A percentile compares a stretch with the other conserved stretches of the same genome.
Evolutionary conservation across 805 yeast species (phyloP).

Genomic region (Metschnikowia vanudenii): DNA sequence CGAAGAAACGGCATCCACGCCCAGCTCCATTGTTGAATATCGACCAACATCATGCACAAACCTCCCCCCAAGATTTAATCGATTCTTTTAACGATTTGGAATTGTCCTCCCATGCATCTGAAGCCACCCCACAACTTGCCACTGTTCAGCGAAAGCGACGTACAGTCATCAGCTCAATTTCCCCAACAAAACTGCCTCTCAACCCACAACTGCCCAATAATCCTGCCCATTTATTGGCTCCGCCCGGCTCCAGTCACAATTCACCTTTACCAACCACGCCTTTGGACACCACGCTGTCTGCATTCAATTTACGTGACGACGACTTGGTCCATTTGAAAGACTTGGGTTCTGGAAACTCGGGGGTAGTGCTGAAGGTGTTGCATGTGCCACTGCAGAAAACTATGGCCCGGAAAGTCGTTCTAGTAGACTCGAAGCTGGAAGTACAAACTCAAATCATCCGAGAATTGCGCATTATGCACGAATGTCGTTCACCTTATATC

Average conservation of each 20-base stretch:
- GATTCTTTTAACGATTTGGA: conserved; percentile 11
- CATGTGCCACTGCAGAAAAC: conserved; percentile 85
- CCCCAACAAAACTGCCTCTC: conserved; percentile 33
- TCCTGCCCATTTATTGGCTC: not conserved
- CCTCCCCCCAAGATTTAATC: conserved; percentile 10
- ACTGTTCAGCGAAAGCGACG: conserved; percentile 29
- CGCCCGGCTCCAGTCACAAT: not conserved
- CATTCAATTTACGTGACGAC: conserved; percentile 38
- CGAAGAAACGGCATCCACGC: conserved; percentile 23
- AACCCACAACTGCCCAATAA: not conserved
- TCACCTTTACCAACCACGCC: conserved; percentile 27
- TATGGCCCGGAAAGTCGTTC: conserved; percentile 89
- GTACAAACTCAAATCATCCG: conserved; percentile 82
- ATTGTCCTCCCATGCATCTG: not conserved
- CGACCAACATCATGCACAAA: conserved; percentile 8
- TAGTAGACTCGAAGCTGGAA: conserved; percentile 75
- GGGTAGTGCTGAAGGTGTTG: conserved; percentile 82
- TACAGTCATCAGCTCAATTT: conserved; percentile 42
- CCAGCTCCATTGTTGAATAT: conserved; percentile 34
- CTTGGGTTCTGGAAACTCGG: conserved; percentile 92
- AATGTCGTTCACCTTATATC: conserved; percentile 79
- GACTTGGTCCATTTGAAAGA: conserved; percentile 75
- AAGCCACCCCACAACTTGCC: conserved; percentile 3
- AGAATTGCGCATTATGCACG: conserved; percentile 88
- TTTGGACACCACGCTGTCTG: conserved; percentile 31